Conservation (phyloP, 2,329 filamentous ascomycete genomes). For the Pyrenochaeta sp. region DNA sequence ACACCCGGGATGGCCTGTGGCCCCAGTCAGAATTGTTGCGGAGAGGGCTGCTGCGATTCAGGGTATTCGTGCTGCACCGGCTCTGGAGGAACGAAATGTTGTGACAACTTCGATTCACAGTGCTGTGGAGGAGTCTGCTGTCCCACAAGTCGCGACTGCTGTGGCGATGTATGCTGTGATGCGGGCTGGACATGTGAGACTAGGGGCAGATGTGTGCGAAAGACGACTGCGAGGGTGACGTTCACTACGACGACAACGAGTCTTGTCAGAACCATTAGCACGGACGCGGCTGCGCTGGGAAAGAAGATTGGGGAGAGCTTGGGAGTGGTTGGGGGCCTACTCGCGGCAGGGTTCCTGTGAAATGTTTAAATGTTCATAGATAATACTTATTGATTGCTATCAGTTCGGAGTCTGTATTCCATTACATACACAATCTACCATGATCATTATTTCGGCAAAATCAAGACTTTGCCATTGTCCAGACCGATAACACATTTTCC, state of each 20-base stretch:
- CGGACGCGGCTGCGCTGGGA: background rate
- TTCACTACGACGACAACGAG: constrained; percentile 1
- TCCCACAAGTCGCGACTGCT: background rate
- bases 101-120: background rate
- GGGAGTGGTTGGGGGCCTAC: background rate
- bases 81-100: background rate
- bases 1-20: constrained; percentile 1
- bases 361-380: too few species aligned
- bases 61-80: constrained; percentile 3
- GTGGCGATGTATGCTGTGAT: constrained; percentile 2
- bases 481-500: too few species aligned
- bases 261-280: background rate
- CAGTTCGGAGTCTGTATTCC: too few species aligned
- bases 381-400: too few species aligned
- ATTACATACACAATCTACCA: too few species aligned
- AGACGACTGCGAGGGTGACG: background rate
- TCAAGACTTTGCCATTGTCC: too few species aligned
- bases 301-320: background rate
- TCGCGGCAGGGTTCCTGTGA: background rate
- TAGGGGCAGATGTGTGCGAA: background rate
- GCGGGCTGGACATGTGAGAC: background rate
- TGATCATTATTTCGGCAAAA: too few species aligned
- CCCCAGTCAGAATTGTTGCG: background rate
- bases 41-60: background rate
- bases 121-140: constrained; percentile 4